Evolutionary conservation across 176 grass and related monocot genomes (phyloP).

Genomic region (Areca catechu): DNA sequence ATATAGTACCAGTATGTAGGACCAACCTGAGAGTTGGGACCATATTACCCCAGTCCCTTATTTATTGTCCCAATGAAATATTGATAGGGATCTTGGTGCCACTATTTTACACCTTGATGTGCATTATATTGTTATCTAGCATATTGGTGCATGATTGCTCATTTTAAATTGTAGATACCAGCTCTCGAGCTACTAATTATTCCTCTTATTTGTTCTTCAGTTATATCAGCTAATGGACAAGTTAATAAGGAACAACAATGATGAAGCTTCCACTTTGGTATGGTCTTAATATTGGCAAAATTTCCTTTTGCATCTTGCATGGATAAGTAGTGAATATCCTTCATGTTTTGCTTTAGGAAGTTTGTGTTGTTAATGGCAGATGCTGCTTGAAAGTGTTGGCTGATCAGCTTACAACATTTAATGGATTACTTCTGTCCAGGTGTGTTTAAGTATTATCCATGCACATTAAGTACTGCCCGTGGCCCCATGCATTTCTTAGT

Average conservation of each 20-base stretch:
- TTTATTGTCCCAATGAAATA: too few species aligned
- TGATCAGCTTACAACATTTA: conserved; percentile 26
- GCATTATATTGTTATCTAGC: too few species aligned
- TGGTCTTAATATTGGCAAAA: conserved; percentile 20
- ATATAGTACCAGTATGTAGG: too few species aligned
- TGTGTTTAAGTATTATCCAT: conserved; percentile 6
- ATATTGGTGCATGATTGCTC: too few species aligned
- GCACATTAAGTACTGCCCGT: too few species aligned
- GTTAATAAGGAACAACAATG: conserved; percentile 37
- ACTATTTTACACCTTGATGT: too few species aligned
- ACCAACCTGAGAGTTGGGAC: too few species aligned
- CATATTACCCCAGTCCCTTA: too few species aligned
- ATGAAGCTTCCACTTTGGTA: conserved; percentile 52
- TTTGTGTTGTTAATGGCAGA: conserved; percentile 64
- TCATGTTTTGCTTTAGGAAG: conserved; percentile 44
- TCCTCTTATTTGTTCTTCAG: conserved; percentile 30
- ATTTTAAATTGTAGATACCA: neutral
- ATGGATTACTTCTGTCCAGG: conserved; percentile 65
- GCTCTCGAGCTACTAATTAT: neutral
- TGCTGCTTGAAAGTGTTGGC: conserved; percentile 46
- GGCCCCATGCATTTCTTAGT: too few species aligned
- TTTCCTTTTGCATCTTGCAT: neutral
- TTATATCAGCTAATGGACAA: conserved; percentile 69
- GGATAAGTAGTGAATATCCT: neutral
- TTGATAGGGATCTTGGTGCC: too few species aligned